Evolutionary conservation across 176 grass and related monocot genomes (phyloP).

Genomic region (Lolium rigidum): DNA sequence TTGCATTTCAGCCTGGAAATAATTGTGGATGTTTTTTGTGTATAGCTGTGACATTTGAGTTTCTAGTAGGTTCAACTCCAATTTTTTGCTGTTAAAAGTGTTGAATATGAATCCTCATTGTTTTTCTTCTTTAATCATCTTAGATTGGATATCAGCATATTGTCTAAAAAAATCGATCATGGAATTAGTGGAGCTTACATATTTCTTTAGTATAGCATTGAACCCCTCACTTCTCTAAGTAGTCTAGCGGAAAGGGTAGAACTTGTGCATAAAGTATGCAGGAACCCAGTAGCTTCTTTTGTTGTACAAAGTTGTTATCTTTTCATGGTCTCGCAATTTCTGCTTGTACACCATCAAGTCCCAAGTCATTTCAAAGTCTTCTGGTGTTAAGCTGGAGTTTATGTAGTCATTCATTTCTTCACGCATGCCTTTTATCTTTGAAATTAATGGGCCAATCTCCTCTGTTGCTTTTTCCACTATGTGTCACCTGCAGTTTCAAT

Average conservation of each 20-base stretch:
- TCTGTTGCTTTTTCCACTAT: too few relatives aligned
- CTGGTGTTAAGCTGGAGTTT: neutral
- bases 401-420: neutral
- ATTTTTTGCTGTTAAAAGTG: accelerated
- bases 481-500: too few relatives aligned
- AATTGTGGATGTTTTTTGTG: neutral
- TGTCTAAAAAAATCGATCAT: too few relatives aligned
- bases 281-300: neutral
- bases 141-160: neutral
- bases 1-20: neutral
- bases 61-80: neutral
- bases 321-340: too few relatives aligned
- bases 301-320: too few relatives aligned
- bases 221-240: neutral
- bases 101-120: neutral
- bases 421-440: too few relatives aligned
- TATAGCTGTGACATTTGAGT: neutral
- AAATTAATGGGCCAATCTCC: too few relatives aligned
- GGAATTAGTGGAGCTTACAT: too few relatives aligned
- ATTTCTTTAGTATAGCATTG: neutral
- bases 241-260: neutral
- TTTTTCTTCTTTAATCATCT: neutral
- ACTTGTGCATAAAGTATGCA: neutral
- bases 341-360: neutral
- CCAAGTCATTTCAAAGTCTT: neutral